Percentiles rank a stretch among this genome's conserved stretches.
Evolutionary conservation across 2,329 filamentous ascomycete genomes (phyloP).

Genomic region (Neonectria hederae): DNA sequence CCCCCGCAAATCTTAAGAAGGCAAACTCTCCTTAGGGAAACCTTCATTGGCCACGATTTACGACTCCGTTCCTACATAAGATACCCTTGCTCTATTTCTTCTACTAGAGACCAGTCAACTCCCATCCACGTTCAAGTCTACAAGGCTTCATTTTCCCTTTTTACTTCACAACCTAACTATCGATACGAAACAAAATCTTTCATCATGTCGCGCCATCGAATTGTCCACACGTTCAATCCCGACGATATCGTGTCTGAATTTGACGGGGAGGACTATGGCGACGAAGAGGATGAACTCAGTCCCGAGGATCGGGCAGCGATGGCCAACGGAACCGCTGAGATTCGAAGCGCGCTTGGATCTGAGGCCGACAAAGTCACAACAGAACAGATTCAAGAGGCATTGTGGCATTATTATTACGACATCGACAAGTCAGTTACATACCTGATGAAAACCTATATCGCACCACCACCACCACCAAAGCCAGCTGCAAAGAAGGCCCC

Average conservation of each 20-base stretch:
- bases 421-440: constrained; percentile 86
- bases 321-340: constrained; percentile 71
- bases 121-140: background rate
- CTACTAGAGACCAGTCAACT: background rate
- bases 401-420: constrained; percentile 98
- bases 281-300: constrained; percentile 58
- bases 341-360: constrained; percentile 71
- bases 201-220: constrained; percentile 41
- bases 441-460: constrained; percentile 72
- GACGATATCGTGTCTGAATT: constrained; percentile 60
- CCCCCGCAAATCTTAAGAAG: background rate
- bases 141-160: background rate
- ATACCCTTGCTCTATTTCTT: constrained; percentile 5
- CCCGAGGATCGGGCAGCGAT: constrained; percentile 62
- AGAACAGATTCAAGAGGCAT: constrained; percentile 82
- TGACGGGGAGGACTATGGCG: constrained; percentile 57
- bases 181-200: constrained; percentile 3
- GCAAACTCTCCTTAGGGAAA: background rate
- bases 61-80: background rate
- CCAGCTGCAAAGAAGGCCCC: constrained; percentile 52
- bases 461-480: constrained; percentile 55
- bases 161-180: background rate
- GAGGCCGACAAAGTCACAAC: constrained; percentile 65
- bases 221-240: constrained; percentile 56
- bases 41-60: background rate